These are phyloP conservation scores for Verbascum thapsus DNA, from an alignment of 257 asterid genomes.

Conservation along the genomic window DNA sequence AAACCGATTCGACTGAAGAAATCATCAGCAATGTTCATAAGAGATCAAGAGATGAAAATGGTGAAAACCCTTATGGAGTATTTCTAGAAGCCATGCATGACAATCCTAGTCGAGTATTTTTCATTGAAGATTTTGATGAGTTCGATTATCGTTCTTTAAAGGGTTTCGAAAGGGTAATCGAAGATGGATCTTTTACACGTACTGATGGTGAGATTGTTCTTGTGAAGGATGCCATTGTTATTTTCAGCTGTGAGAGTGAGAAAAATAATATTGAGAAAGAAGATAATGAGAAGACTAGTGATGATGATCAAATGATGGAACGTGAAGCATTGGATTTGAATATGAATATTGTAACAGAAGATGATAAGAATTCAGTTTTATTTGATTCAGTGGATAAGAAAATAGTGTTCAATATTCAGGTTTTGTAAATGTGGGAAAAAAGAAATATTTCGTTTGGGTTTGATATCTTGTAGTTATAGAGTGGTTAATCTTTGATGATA, in stretches of 20 bases:
- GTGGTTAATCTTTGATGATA: constrained; percentile 33
- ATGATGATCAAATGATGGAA: constrained; percentile 12
- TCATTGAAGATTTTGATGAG: constrained; percentile 65
- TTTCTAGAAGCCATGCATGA: constrained; percentile 55
- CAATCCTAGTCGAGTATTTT: constrained; percentile 72
- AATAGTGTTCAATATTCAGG: constrained; percentile 56
- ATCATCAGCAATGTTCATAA: constrained; percentile 51
- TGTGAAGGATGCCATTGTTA: constrained; percentile 71
- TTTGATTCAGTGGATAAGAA: constrained; percentile 59
- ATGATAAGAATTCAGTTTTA: constrained; percentile 35
- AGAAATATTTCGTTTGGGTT: constrained; percentile 3
- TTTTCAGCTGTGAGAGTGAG: constrained; percentile 49
- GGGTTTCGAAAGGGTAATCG: constrained; percentile 49
- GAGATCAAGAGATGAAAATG: constrained; percentile 65
- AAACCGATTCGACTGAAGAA: constrained; percentile 40
- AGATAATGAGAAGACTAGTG: constrained; percentile 23
- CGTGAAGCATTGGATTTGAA: constrained; percentile 65
- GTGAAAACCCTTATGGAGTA: constrained; percentile 55
- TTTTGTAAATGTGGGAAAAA: constrained; percentile 37
- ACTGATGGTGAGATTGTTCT: constrained; percentile 43
- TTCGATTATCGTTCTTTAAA: constrained; percentile 42
- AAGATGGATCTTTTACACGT: constrained; percentile 43
- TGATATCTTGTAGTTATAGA: constrained; percentile 9
- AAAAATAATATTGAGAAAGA: constrained; percentile 7
- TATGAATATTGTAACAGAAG: constrained; percentile 65